Base-by-base conservation (phyloP, 148 eudicot species). In the Silene conica region DNA sequence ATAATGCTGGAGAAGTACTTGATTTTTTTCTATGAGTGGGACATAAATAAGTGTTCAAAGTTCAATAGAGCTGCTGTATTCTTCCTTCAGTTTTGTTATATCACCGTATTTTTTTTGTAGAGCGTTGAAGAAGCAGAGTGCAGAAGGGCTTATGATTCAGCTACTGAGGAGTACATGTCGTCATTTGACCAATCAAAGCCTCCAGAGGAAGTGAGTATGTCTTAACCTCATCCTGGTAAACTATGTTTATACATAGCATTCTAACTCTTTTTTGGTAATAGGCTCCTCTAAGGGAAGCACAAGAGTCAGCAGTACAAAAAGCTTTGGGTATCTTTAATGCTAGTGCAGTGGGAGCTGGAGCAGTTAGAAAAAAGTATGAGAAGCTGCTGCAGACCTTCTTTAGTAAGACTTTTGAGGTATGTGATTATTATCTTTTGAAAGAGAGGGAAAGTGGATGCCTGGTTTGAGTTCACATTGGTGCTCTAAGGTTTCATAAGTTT, bases 61-160 rank as follows among this genome's bases (percentile, higher is more conserved):
- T 9, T 48, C 6, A 18, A 38, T 34, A 28, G 48, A 64, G 20
- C 66, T 34, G 46, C 45, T 3, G 19, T 31, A 14, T 64, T 31
- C 46, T 31, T 64, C 48, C 68, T 64, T 5, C 41, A n/a, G 18
- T 31, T 31, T 31, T 34, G 0, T 34, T 31, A 4, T 15, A 38
- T 31, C 23, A 60, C 46, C 16, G 25, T 43, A 2, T 66, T 31
- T 75, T 1, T 60, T 76, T 62, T 80, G 72, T 80, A 95, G 96
- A 92, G 91, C 78, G 99, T 95, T 75, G 97, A 95, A 82, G 99
- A 95, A 83, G 89, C 97, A 34, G 97, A 95, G 87, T 92, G 97
- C 79, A 89, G 90, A 50, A 87, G 94, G 82, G 96, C 92, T 45
- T 92, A 80, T 84, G 99, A 95, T 72, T 68, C 84, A 79, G 96